These are phyloP conservation scores for Fistulinella staudtii DNA, from an alignment of 1,284 basidiomycete genomes.

Conservation along the genomic window DNA sequence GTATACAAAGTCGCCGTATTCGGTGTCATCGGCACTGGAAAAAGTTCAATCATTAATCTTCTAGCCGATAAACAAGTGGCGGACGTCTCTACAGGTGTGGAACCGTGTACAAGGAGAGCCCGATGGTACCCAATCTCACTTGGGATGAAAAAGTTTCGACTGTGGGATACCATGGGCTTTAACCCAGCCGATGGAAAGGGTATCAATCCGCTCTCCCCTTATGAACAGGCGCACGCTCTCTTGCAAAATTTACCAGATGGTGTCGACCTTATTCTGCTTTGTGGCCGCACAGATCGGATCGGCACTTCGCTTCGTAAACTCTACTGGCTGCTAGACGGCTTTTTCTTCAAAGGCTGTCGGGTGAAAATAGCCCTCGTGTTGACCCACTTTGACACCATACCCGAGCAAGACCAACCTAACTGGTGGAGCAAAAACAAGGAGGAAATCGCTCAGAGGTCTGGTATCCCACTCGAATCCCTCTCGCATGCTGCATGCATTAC, in stretches of 20 bases:
- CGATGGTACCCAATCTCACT: slow-evolving; percentile 27
- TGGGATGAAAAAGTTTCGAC: slow-evolving; percentile 15
- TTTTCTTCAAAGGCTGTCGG: slow-evolving; percentile 23
- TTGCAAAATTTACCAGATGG: slow-evolving; percentile 23
- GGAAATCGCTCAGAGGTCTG: slow-evolving; percentile 12
- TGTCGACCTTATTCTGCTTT: slow-evolving; percentile 25
- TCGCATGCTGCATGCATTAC: slow-evolving; percentile 4
- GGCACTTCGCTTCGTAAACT: slow-evolving; percentile 24
- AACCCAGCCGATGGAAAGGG: slow-evolving; percentile 20
- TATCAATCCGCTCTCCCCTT: slow-evolving; percentile 20
- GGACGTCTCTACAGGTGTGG: slow-evolving; percentile 20
- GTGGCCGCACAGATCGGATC: slow-evolving; percentile 23
- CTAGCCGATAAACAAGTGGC: slow-evolving; percentile 22
- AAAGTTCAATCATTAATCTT: slow-evolving; percentile 29
- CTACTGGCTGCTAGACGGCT: slow-evolving; percentile 24
- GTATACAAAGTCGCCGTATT: slow-evolving; percentile 26
- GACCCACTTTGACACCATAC: slow-evolving; percentile 34
- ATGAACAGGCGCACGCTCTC: slow-evolving; percentile 26
- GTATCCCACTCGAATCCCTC: not conserved
- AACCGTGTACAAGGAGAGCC: slow-evolving; percentile 27
- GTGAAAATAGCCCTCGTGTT: slow-evolving; percentile 36
- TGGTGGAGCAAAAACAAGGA: slow-evolving; percentile 29
- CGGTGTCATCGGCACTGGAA: slow-evolving; percentile 26
- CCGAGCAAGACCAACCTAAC: slow-evolving; percentile 1
- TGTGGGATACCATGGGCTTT: slow-evolving; percentile 34